Base-by-base conservation (phyloP, 2,329 filamentous ascomycete species). In the Cordyceps cateniannulata region DNA sequence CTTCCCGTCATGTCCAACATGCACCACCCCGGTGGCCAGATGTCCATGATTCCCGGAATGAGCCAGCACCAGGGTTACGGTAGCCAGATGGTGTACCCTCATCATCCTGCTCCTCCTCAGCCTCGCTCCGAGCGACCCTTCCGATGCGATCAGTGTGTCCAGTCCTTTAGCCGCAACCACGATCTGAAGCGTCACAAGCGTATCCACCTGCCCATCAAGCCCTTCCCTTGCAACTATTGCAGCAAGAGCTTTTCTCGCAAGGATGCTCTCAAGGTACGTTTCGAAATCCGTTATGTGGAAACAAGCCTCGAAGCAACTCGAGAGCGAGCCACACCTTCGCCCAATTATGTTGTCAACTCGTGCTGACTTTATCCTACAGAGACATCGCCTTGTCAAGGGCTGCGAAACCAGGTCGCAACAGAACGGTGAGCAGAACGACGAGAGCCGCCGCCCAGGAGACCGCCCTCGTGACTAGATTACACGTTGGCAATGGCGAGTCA, bases 191-290 rank as follows among this genome's bases (percentile, higher is more conserved):
- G 95, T 56, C 95, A 99, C 73, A 96, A 96, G 79, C 81, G 92
- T 54, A 98, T 98, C 62, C 95, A 99, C 74, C 76, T 98, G 62
- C 90, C 92, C 0, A 91, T 98, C 45, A 99, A 99, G 79, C 95
- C 95, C 0, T 98, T 93, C 73, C 93, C 93, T 0, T 99, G 95
- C 72, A 85, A 80, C 7, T 88, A 89, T 69, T 99, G 95, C 72
- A 92, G 96, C 63, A 98, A 98, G 83, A 95, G 90, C 71, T 99
- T 99, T 70, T 97, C 93, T 3, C 83, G 95, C 62, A 98, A 98
- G 72, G 95, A 98, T 74, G 95, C 95, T 10, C 79, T 99, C 32
- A 98, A 98, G 90, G 95, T 98, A 78, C 68, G 85, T 64, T 14
- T 51, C n/a, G n/a, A 20, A 14, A 24, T 16, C 10, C 20, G 3